Evolutionary conservation across 257 asterid genomes (phyloP).

Genomic region (Fraxinus quadrangulata): DNA sequence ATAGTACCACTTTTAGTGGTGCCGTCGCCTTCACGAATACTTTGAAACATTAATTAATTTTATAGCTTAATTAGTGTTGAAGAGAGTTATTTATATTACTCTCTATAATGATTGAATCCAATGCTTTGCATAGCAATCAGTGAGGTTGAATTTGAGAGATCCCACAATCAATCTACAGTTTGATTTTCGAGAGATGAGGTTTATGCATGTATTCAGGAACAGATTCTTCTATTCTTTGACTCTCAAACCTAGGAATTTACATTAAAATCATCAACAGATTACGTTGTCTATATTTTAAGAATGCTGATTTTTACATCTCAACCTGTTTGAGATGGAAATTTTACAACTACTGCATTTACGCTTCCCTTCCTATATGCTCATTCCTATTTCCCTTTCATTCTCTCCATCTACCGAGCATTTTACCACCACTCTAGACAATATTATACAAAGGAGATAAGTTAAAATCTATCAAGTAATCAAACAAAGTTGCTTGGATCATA

Average conservation of each 20-base stretch:
- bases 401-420: not conserved
- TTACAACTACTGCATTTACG: not conserved
- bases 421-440: not conserved
- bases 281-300: not conserved
- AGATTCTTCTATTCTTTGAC: constrained; percentile 2
- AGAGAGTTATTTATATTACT: not conserved
- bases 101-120: constrained; percentile 11
- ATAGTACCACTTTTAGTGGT: not conserved
- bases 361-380: no score
- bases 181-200: not conserved
- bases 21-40: constrained; percentile 86
- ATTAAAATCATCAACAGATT: not conserved
- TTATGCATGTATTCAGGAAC: not conserved
- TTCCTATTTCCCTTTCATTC: not conserved
- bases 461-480: not conserved
- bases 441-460: not conserved
- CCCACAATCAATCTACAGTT: not conserved
- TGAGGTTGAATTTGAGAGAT: constrained; percentile 15
- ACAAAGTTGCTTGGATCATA: not conserved
- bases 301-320: no score
- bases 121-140: constrained; percentile 33
- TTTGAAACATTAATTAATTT: constrained; percentile 26
- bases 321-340: not conserved
- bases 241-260: not conserved
- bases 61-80: not conserved